These are phyloP conservation scores for Coniochaeta prunicola DNA, from an alignment of 2,329 filamentous ascomycete genomes.

Conservation along the genomic window DNA sequence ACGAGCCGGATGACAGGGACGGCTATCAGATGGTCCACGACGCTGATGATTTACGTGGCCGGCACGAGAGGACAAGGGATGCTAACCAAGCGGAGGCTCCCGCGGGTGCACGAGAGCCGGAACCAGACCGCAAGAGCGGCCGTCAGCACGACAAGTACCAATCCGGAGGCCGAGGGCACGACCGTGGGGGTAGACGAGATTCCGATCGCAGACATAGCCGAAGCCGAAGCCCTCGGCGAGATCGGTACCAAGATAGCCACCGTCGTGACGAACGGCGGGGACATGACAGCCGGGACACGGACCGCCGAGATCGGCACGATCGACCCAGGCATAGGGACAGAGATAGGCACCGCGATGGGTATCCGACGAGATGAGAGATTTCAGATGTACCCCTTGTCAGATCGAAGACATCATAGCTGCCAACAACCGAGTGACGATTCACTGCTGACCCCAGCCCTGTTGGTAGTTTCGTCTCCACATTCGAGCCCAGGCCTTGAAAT, in stretches of 20 bases:
- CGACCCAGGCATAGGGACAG: neutral
- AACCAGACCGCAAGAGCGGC: neutral
- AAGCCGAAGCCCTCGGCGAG: conserved; percentile 23
- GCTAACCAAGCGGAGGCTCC: conserved; percentile 1
- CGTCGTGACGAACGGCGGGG: conserved; percentile 26
- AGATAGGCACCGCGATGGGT: neutral
- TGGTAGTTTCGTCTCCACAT: too few relatives aligned
- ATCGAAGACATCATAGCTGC: neutral
- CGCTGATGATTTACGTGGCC: conserved; percentile 56
- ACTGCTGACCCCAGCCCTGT: too few relatives aligned
- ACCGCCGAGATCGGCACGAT: conserved; percentile 21
- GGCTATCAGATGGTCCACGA: conserved; percentile 78
- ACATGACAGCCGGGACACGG: conserved; percentile 18
- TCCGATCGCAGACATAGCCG: conserved; percentile 34
- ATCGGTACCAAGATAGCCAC: conserved; percentile 13
- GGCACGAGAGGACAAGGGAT: conserved; percentile 34
- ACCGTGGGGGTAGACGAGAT: conserved; percentile 6
- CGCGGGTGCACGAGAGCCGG: neutral
- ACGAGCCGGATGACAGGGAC: conserved; percentile 25
- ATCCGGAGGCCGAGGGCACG: neutral
- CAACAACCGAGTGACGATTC: neutral
- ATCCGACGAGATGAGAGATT: neutral
- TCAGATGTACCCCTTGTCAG: neutral
- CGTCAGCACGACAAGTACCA: neutral
- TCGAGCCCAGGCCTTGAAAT: too few relatives aligned